Evolutionary conservation across 805 yeast species (phyloP), one percentile per base, ranked within the genome.

Genomic region (Schizosaccharomyces cryophilus): DNA sequence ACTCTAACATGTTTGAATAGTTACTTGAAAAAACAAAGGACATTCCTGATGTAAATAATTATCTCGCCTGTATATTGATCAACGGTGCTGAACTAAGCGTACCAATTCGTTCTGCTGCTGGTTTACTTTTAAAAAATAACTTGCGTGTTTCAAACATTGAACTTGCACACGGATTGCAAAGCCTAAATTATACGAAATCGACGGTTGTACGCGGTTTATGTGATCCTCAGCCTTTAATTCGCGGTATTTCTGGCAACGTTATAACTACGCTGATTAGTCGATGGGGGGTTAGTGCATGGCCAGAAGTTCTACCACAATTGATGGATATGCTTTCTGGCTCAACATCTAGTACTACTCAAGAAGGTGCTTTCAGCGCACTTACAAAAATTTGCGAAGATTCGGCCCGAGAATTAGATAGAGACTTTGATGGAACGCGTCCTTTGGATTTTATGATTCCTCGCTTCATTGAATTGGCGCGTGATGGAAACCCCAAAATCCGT

Each of bases 301-400:
- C 93, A 1, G 78, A 75, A 55, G 75, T 84, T 35, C 72, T 90
- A n/a, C 81, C 84, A 1, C 82, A 79, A 64, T 73, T 90, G 59
- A 70, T 89, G 65, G 79, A 78, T 60, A 71, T 88, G 68, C 78
- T 85, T 4, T 75, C 77, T 51, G 69, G 75, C 61, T 70, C 72
- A 6, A 77, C 75, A 13, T 75, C 79, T 35, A 67, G 68, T n/a
- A 67, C 73, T 0, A 73, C 79, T 3, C 82, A 79, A 67, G 87
- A 83, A 66, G 89, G 93, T 54, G 85, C 95, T 0, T 79, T 87
- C 70, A 77, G 84, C 64, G 89, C 96, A 0, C 74, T 93, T 63
- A 76, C 84, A 47, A 87, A 89, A 70, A 84, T 93, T 60, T 87
- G 95, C 74, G 98, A 93, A 69, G 98, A 93, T 71, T 80, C 86